Conservation (phyloP, 139 green algal genomes). For the Dunaliella primolecta region DNA sequence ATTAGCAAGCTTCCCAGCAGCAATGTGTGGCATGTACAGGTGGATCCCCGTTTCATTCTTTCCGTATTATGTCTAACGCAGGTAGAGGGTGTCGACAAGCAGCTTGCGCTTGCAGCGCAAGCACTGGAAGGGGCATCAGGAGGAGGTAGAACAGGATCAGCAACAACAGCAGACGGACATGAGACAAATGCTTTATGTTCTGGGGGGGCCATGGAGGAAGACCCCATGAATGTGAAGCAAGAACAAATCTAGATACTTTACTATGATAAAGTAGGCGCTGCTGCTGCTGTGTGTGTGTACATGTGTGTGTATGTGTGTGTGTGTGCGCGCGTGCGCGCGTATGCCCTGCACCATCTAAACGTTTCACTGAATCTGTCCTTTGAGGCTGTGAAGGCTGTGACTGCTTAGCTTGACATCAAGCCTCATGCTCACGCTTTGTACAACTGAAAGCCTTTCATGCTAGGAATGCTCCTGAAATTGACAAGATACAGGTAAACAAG, state of each 20-base stretch:
- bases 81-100: conserved; percentile 2
- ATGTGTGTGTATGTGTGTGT: background rate
- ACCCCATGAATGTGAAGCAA: background rate
- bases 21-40: background rate
- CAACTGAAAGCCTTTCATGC: too few relatives aligned
- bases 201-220: background rate
- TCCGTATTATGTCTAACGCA: background rate
- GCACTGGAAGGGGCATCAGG: background rate
- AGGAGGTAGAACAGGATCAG: background rate
- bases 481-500: too few relatives aligned
- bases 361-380: too few relatives aligned
- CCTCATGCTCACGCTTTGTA: too few relatives aligned
- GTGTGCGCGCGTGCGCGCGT: background rate
- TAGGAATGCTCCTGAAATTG: too few relatives aligned
- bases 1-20: too few relatives aligned
- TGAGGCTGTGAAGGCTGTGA: too few relatives aligned
- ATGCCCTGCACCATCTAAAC: too few relatives aligned
- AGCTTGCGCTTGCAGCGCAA: background rate
- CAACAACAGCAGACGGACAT: background rate
- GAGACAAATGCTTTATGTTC: too few relatives aligned
- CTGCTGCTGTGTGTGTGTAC: background rate
- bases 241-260: background rate
- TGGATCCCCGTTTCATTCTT: background rate
- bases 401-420: too few relatives aligned
- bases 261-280: too few relatives aligned